Percentiles rank a stretch among this genome's conserved stretches.
Conservation (phyloP, 2,329 filamentous ascomycete genomes). For the Lithohypha guttulata region DNA sequence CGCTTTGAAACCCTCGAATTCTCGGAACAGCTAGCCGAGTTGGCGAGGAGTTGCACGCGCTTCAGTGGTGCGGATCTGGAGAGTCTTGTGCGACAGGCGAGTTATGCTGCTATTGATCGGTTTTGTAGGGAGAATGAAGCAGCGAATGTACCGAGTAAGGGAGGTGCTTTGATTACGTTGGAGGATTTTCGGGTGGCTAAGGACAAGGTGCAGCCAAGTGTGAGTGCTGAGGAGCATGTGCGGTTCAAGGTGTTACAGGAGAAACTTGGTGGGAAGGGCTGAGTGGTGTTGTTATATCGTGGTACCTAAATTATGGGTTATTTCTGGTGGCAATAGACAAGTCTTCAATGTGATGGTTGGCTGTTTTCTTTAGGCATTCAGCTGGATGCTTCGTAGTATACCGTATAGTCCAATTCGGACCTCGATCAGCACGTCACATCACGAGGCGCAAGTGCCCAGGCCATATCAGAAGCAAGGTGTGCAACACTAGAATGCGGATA, state of each 20-base stretch:
- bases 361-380: no score
- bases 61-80: conserved; percentile 64
- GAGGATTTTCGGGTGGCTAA: conserved; percentile 17
- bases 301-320: no score
- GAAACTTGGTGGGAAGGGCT: conserved; percentile 34
- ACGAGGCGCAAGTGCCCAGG: no score
- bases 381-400: no score
- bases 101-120: conserved; percentile 42
- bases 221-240: conserved; percentile 46
- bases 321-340: no score
- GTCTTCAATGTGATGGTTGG: no score
- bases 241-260: conserved; percentile 46
- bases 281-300: no score
- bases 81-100: conserved; percentile 48
- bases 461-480: no score
- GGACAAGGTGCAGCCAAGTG: conserved; percentile 18
- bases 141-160: conserved; percentile 24
- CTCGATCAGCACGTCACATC: no score
- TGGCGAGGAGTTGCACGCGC: conserved; percentile 63
- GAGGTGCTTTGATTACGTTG: conserved; percentile 32
- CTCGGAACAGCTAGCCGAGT: conserved; percentile 44
- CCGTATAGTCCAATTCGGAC: no score
- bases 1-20: conserved; percentile 41
- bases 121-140: no score
- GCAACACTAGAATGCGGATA: no score